Conservation (phyloP, 495 filamentous ascomycete species). For the Aspergillus cavernicola region DNA sequence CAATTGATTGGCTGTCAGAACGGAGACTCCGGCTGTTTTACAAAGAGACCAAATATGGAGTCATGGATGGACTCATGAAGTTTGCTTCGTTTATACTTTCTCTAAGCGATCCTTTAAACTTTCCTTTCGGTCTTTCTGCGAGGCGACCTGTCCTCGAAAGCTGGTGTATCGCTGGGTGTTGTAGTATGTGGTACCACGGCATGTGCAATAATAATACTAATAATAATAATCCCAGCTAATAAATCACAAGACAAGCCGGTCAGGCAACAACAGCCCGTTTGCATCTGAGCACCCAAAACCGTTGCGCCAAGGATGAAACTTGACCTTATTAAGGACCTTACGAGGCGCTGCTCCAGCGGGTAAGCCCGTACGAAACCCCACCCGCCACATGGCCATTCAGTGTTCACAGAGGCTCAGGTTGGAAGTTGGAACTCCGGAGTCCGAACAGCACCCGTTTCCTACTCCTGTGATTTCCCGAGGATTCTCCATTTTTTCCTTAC, state of each 20-base stretch:
- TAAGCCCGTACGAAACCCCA: conserved; percentile 36
- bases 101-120: not conserved
- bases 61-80: not conserved
- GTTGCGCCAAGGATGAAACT: conserved; percentile 34
- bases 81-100: conserved; percentile 4
- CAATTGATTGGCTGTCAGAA: not conserved
- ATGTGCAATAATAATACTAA: not conserved
- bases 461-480: conserved; percentile 5
- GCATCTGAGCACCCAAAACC: conserved; percentile 31
- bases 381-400: conserved; percentile 27
- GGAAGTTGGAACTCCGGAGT: not conserved
- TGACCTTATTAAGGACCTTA: conserved; percentile 16
- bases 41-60: not conserved
- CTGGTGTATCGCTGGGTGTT: too few relatives aligned
- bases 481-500: conserved; percentile 1
- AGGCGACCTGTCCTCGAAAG: not conserved
- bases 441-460: conserved; percentile 1
- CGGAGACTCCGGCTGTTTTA: not conserved
- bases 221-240: not conserved
- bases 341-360: conserved; percentile 29
- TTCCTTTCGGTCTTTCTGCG: not conserved
- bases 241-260: not conserved
- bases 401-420: conserved; percentile 4
- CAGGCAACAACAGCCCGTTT: not conserved
- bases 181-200: not conserved